Percentiles rank a stretch among this genome's conserved stretches.
These are phyloP conservation scores for Annona squamosa DNA, from an alignment of 164 flowering plant species.

Conservation along the genomic window DNA sequence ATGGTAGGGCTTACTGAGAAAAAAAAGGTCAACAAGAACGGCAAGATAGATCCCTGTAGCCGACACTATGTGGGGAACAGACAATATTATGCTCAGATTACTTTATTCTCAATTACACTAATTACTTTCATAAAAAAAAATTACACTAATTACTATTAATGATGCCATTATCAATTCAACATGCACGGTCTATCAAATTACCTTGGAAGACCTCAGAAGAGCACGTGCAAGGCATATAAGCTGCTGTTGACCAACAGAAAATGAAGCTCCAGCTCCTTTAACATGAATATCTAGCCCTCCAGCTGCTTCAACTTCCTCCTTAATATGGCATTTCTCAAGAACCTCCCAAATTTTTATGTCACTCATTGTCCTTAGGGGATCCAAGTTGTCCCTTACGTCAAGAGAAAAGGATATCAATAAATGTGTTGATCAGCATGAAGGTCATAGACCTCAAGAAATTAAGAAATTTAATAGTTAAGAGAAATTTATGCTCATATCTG, in stretches of 20 bases:
- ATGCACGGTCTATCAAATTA: slow-evolving; percentile 7
- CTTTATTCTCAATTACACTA: not conserved
- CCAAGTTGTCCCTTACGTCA: slow-evolving; percentile 70
- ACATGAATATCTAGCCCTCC: slow-evolving; percentile 75
- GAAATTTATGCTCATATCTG: not conserved
- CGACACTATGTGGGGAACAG: too few relatives aligned
- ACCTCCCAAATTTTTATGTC: slow-evolving; percentile 64
- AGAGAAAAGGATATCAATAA: not conserved
- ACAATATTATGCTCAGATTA: too few relatives aligned
- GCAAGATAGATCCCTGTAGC: too few relatives aligned
- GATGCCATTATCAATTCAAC: not conserved
- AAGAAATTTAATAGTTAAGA: not conserved
- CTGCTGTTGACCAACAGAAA: slow-evolving; percentile 93
- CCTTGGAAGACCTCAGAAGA: slow-evolving; percentile 84
- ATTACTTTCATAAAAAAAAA: not conserved
- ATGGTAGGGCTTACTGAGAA: too few relatives aligned
- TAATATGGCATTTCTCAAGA: slow-evolving; percentile 77
- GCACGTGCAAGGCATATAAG: slow-evolving; percentile 96
- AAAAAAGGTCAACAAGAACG: too few relatives aligned
- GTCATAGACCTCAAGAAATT: not conserved
- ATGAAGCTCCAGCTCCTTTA: slow-evolving; percentile 70
- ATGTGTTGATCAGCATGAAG: not conserved
- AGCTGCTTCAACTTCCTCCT: slow-evolving; percentile 66
- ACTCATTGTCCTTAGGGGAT: slow-evolving; percentile 41
- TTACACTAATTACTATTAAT: not conserved